phyloP scores from a whole-genome alignment of 495 filamentous ascomycete genomes.

The Stereocaulon alpinum region DNA sequence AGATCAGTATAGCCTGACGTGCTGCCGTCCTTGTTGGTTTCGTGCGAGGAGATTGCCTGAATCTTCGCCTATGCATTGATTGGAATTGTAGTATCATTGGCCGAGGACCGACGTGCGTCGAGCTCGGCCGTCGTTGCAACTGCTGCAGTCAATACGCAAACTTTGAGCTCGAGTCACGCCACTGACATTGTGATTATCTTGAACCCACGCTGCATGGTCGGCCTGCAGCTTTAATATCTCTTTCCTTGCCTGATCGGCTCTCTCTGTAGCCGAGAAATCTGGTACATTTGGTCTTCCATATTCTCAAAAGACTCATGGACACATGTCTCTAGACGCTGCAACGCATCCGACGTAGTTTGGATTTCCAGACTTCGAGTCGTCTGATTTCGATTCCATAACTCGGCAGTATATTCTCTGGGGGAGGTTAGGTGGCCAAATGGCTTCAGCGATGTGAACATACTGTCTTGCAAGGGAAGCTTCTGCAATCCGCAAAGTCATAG shows the following conservation, averaged over 20 bases:
- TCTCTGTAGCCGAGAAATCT: neutral
- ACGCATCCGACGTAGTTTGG: neutral
- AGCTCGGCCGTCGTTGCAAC: neutral
- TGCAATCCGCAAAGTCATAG: neutral
- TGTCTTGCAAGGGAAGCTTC: neutral
- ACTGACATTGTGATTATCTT: too few species aligned
- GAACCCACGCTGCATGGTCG: neutral
- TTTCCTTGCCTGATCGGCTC: neutral
- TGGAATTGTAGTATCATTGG: conserved; percentile 3
- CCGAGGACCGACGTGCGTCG: neutral
- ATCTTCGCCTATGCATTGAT: neutral
- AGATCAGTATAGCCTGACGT: too few species aligned
- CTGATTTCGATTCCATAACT: neutral
- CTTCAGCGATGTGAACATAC: too few species aligned
- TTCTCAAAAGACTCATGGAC: neutral
- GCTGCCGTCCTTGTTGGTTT: neutral
- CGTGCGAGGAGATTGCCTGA: neutral
- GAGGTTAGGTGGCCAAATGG: too few species aligned
- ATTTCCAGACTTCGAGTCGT: neutral
- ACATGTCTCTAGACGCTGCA: neutral
- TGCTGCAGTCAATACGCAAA: too few species aligned
- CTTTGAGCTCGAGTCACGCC: too few species aligned
- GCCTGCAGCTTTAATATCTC: neutral
- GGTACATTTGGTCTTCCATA: neutral
- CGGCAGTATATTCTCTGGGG: neutral